Percentiles rank a stretch among this genome's conserved stretches.
phyloP scores from a whole-genome alignment of 306 rosid species.

The Trifolium repens region DNA sequence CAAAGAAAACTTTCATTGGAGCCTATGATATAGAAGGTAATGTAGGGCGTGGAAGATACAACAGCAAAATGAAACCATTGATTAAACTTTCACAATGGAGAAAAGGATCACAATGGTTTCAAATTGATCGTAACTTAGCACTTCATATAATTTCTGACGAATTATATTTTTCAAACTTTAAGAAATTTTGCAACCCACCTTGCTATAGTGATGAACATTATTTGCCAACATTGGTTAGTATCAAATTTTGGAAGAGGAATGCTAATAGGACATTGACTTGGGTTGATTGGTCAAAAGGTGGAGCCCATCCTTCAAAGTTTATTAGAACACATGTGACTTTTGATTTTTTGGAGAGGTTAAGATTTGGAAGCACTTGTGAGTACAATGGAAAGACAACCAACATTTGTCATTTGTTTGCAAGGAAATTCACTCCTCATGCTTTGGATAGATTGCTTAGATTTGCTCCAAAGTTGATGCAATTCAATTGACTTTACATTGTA shows the following conservation, averaged over 20 bases:
- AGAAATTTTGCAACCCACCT: constrained; percentile 44
- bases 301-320: constrained; percentile 71
- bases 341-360: constrained; percentile 57
- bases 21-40: constrained; percentile 53
- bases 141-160: constrained; percentile 57
- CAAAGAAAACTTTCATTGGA: constrained; percentile 61
- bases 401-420: constrained; percentile 79
- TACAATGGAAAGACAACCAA: constrained; percentile 62
- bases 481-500: constrained; percentile 40
- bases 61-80: constrained; percentile 52
- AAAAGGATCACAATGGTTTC: constrained; percentile 94
- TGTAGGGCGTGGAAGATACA: constrained; percentile 78
- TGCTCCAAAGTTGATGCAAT: constrained; percentile 79
- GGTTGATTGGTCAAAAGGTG: constrained; percentile 89
- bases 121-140: constrained; percentile 65
- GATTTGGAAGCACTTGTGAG: constrained; percentile 59
- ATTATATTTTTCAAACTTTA: constrained; percentile 52
- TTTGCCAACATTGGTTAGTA: constrained; percentile 67
- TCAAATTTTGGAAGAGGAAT: constrained; percentile 52
- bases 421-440: constrained; percentile 69
- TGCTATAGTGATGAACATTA: constrained; percentile 88
- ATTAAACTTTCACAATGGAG: constrained; percentile 68
- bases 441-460: constrained; percentile 70
- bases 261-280: constrained; percentile 84
- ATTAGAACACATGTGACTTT: constrained; percentile 48